Evolutionary conservation across 176 grass and related monocot species (phyloP).

Genomic region (Carex pumila): DNA sequence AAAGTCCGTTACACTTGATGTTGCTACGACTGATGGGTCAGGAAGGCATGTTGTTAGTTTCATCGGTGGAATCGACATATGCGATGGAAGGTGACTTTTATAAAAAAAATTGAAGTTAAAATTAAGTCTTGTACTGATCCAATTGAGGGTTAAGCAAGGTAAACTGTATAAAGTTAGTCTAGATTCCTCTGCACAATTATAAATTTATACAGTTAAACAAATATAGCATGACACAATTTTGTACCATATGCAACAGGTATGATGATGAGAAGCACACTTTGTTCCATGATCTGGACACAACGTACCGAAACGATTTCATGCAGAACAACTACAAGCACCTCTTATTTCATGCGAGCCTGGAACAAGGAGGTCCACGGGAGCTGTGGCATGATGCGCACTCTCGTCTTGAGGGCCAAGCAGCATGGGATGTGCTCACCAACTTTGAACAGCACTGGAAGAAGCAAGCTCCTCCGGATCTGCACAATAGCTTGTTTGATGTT

Average conservation of each 20-base stretch:
- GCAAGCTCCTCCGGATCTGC: slow-evolving; percentile 48
- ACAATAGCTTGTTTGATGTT: slow-evolving; percentile 40
- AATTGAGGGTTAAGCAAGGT: too few relatives aligned
- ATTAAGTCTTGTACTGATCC: neutral
- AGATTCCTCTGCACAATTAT: too few relatives aligned
- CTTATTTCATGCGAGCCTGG: slow-evolving; percentile 22
- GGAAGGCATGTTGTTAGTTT: slow-evolving; percentile 52
- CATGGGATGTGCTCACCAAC: slow-evolving; percentile 82
- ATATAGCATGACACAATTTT: neutral
- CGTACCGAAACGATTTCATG: slow-evolving; percentile 52
- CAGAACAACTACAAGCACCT: slow-evolving; percentile 55
- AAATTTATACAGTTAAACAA: neutral
- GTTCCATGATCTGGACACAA: slow-evolving; percentile 56
- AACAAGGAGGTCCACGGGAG: slow-evolving; percentile 64
- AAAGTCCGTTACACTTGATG: slow-evolving; percentile 66
- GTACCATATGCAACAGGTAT: slow-evolving; percentile 30
- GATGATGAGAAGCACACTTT: slow-evolving; percentile 84
- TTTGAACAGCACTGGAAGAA: slow-evolving; percentile 79
- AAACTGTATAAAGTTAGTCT: too few relatives aligned
- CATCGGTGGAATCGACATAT: slow-evolving; percentile 57
- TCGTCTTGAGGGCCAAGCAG: slow-evolving; percentile 50
- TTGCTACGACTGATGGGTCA: slow-evolving; percentile 3
- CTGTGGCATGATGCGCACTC: slow-evolving; percentile 91
- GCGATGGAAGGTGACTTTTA: slow-evolving; percentile 37
- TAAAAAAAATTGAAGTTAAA: too few relatives aligned